Percentiles rank a stretch among this genome's conserved stretches.
These are phyloP conservation scores for Plasmopara viticola DNA, from an alignment of 352 stramenopile species.

Conservation along the genomic window DNA sequence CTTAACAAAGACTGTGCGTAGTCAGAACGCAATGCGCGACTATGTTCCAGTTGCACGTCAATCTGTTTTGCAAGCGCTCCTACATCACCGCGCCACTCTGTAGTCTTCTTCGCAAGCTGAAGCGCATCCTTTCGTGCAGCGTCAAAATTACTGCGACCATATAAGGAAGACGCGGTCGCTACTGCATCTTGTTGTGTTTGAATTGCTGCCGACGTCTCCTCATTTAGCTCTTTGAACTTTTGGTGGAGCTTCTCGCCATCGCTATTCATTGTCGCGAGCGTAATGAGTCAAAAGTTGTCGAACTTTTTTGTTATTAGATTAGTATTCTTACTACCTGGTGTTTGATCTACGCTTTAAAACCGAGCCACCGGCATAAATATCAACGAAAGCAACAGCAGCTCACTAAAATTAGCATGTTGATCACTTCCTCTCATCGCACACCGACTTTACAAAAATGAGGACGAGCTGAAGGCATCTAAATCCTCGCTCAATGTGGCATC, in stretches of 20 bases:
- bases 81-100: constrained; percentile 70
- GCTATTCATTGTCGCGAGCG: constrained; percentile 29
- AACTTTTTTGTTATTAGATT: constrained; percentile 27
- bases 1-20: constrained; percentile 50
- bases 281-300: constrained; percentile 10
- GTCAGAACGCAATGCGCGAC: constrained; percentile 47
- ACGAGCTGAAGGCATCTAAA: constrained; percentile 82
- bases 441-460: constrained; percentile 73
- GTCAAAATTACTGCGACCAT: constrained; percentile 8
- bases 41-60: constrained; percentile 63
- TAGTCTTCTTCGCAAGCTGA: constrained; percentile 41
- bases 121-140: constrained; percentile 41
- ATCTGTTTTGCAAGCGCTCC: constrained; percentile 67
- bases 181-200: constrained; percentile 48
- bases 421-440: constrained; percentile 16
- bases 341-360: constrained; percentile 13
- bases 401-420: constrained; percentile 23
- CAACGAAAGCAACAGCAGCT: constrained; percentile 16
- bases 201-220: constrained; percentile 53
- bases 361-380: constrained; percentile 35
- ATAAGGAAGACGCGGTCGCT: constrained; percentile 12
- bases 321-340: constrained; percentile 25
- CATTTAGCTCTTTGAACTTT: constrained; percentile 69
- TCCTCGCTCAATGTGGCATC: constrained; percentile 72
- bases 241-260: constrained; percentile 40